Conservation (phyloP, 306 rosid genomes). For the Castanopsis chinensis region DNA sequence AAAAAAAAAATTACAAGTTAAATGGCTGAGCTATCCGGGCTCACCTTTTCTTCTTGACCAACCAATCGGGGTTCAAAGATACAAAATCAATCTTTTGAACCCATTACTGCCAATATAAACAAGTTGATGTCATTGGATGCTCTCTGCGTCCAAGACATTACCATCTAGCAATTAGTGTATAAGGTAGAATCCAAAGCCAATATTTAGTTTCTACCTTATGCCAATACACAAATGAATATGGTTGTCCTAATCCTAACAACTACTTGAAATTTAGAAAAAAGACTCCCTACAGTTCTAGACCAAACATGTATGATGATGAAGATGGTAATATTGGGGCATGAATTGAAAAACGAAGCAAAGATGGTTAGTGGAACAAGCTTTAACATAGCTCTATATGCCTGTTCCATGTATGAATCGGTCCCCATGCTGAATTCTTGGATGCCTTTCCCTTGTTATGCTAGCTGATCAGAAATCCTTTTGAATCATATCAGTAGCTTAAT, state of each 20-base stretch:
- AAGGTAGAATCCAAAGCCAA: conserved; percentile 89
- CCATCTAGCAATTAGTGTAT: conserved; percentile 44
- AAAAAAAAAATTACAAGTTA: conserved; percentile 33
- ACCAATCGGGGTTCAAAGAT: conserved; percentile 56
- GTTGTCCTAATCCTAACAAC: conserved; percentile 44
- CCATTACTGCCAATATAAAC: conserved; percentile 48
- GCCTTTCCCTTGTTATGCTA: conserved; percentile 17
- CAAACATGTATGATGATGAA: conserved; percentile 31
- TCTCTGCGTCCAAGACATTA: conserved; percentile 60
- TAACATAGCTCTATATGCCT: conserved; percentile 9
- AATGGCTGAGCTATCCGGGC: conserved; percentile 61
- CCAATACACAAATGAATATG: conserved; percentile 51
- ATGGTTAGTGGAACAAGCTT: conserved; percentile 38
- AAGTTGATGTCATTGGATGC: conserved; percentile 77
- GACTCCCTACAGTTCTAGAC: conserved; percentile 28
- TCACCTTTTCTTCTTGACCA: conserved; percentile 49
- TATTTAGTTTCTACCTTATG: conserved; percentile 46
- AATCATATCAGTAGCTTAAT: conserved; percentile 9
- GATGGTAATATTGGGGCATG: conserved; percentile 20
- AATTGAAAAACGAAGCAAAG: conserved; percentile 14
- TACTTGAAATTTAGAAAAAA: not conserved
- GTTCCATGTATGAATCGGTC: conserved; percentile 26
- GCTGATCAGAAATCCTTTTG: conserved; percentile 18
- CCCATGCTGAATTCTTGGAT: conserved; percentile 17
- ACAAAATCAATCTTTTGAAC: conserved; percentile 74